Evolutionary conservation across 2,329 filamentous ascomycete species (phyloP).

Genomic region (Diplocarpon mali): DNA sequence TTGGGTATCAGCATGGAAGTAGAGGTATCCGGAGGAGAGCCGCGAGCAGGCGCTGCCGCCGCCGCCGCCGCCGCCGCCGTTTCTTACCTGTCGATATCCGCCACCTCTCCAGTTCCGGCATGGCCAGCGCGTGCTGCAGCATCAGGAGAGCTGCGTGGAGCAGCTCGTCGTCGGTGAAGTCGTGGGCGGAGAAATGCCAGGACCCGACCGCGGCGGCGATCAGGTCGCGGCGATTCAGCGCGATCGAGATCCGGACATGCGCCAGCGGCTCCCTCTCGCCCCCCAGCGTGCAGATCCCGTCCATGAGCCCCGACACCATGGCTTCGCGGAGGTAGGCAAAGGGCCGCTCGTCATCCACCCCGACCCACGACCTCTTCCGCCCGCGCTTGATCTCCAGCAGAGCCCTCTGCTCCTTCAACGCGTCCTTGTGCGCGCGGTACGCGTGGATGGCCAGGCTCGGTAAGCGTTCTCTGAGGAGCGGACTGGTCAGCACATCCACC

Average conservation of each 20-base stretch:
- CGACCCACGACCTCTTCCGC: constrained; percentile 85
- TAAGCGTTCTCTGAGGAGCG: constrained; percentile 62
- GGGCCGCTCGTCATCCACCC: constrained; percentile 71
- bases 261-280: constrained; percentile 50
- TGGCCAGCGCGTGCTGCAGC: constrained; percentile 74
- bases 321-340: constrained; percentile 84
- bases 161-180: constrained; percentile 82
- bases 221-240: constrained; percentile 49
- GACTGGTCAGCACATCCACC: constrained; percentile 73
- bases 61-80: constrained; percentile 9
- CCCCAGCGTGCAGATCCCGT: constrained; percentile 66
- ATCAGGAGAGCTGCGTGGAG: constrained; percentile 77
- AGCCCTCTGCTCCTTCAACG: constrained; percentile 59
- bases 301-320: constrained; percentile 88
- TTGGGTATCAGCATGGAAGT: constrained; percentile 31
- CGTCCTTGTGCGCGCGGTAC: constrained; percentile 71
- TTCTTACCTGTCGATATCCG: constrained; percentile 61
- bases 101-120: constrained; percentile 75
- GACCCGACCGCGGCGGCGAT: constrained; percentile 56
- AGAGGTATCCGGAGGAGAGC: constrained; percentile 20
- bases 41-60: no score
- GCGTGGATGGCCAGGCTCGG: constrained; percentile 72
- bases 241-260: constrained; percentile 56
- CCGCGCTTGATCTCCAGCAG: constrained; percentile 62
- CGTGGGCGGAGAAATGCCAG: constrained; percentile 86